These are phyloP conservation scores for Salix suchowensis DNA, from an alignment of 345 rosid genomes.

Conservation along the genomic window DNA sequence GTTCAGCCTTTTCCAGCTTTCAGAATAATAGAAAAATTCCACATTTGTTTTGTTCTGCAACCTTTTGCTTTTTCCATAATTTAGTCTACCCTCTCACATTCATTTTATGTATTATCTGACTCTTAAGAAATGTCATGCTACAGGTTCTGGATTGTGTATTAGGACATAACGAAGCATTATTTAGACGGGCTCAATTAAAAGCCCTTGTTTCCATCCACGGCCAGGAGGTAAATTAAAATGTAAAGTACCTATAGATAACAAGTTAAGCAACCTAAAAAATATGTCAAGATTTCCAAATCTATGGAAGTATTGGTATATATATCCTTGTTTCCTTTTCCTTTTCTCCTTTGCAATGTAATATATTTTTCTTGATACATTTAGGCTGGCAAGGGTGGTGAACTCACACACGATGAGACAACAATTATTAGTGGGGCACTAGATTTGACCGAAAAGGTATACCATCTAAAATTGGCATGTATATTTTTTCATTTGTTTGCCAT, in stretches of 20 bases:
- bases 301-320: neutral
- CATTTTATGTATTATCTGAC: neutral
- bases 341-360: slow-evolving; percentile 23
- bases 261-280: neutral
- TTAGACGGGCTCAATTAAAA: slow-evolving; percentile 93
- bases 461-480: neutral
- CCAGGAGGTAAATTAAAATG: slow-evolving; percentile 58
- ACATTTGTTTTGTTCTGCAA: neutral
- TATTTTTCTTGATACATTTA: slow-evolving; percentile 30
- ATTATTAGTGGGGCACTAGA: slow-evolving; percentile 96
- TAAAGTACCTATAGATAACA: neutral
- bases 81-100: neutral
- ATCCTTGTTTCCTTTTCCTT: neutral
- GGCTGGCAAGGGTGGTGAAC: slow-evolving; percentile 99
- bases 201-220: slow-evolving; percentile 91
- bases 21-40: neutral
- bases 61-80: neutral
- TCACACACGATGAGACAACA: slow-evolving; percentile 92
- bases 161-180: slow-evolving; percentile 86
- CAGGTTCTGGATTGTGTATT: slow-evolving; percentile 83
- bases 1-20: neutral
- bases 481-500: neutral
- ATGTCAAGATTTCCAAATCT: neutral
- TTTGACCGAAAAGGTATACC: slow-evolving; percentile 81
- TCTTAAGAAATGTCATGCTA: slow-evolving; percentile 5